phyloP scores from a whole-genome alignment of 768 basidiomycete species.

The Pulveroboletus sp. region DNA sequence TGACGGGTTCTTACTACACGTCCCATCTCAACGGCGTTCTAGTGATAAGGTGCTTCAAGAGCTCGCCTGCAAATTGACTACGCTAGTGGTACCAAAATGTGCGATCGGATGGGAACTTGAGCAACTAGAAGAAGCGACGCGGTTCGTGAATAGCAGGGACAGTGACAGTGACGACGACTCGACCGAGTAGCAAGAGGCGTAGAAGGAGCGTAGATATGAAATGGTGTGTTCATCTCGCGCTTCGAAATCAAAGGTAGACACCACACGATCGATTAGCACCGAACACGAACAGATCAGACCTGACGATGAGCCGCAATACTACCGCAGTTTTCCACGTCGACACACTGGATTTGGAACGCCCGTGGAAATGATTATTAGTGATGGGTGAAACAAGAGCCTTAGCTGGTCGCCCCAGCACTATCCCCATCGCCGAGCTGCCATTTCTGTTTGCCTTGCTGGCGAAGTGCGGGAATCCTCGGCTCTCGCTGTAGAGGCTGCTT shows the following conservation, averaged over 20 bases:
- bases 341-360: neutral
- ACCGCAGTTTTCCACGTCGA: neutral
- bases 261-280: neutral
- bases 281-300: conserved; percentile 7
- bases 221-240: neutral
- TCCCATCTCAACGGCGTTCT: conserved; percentile 5
- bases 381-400: neutral
- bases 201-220: conserved; percentile 3
- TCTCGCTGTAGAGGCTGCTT: too few species aligned
- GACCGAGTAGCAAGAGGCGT: conserved; percentile 23
- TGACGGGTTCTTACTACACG: neutral
- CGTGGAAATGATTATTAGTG: neutral
- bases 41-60: conserved; percentile 55
- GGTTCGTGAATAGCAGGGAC: conserved; percentile 32
- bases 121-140: conserved; percentile 55
- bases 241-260: neutral
- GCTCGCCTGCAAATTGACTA: conserved; percentile 42
- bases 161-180: conserved; percentile 73
- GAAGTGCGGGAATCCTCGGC: neutral
- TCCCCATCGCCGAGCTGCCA: neutral
- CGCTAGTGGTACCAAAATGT: conserved; percentile 44
- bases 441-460: neutral
- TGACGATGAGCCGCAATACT: neutral
- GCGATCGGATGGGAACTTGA: conserved; percentile 69
- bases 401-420: neutral